These are phyloP conservation scores for Phytophthora meadii DNA, from an alignment of 352 stramenopile genomes.

Conservation along the genomic window DNA sequence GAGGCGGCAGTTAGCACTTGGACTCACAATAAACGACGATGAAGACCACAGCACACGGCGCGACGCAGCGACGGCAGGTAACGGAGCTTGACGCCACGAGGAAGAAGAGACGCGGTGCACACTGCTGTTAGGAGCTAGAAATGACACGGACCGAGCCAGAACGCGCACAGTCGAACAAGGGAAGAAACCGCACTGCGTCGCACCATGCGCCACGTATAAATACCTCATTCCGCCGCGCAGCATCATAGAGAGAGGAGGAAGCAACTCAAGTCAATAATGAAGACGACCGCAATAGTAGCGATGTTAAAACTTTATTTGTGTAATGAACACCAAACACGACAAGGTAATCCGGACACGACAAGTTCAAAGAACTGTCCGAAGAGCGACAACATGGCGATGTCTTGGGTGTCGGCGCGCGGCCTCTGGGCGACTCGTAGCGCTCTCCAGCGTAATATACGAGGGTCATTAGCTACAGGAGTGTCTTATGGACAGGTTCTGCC, in stretches of 20 bases:
- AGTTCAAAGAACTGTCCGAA: conserved; percentile 4
- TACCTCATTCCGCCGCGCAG: conserved; percentile 70
- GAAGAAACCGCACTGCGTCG: conserved; percentile 11
- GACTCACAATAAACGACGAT: conserved; percentile 17
- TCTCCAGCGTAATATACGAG: not conserved
- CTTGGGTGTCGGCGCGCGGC: conserved; percentile 5
- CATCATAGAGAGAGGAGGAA: conserved; percentile 39
- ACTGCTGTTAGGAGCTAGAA: conserved; percentile 4
- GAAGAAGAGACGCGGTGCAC: conserved; percentile 4
- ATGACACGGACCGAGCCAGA: conserved; percentile 17
- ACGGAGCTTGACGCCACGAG: conserved; percentile 7
- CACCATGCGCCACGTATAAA: conserved; percentile 21
- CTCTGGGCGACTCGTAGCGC: conserved; percentile 18
- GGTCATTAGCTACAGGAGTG: not conserved
- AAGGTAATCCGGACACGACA: not conserved
- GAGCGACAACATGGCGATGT: conserved; percentile 5
- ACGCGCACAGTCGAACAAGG: not conserved
- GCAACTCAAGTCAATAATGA: not conserved
- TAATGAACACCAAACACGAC: conserved; percentile 2
- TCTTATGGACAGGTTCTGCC: not conserved
- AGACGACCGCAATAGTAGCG: not conserved
- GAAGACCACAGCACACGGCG: conserved; percentile 8
- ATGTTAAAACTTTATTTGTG: not conserved
- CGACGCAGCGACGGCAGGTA: conserved; percentile 11
- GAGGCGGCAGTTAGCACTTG: conserved; percentile 41